These are phyloP conservation scores for Talaromyces adpressus DNA, from an alignment of 495 filamentous ascomycete species.

Conservation along the genomic window DNA sequence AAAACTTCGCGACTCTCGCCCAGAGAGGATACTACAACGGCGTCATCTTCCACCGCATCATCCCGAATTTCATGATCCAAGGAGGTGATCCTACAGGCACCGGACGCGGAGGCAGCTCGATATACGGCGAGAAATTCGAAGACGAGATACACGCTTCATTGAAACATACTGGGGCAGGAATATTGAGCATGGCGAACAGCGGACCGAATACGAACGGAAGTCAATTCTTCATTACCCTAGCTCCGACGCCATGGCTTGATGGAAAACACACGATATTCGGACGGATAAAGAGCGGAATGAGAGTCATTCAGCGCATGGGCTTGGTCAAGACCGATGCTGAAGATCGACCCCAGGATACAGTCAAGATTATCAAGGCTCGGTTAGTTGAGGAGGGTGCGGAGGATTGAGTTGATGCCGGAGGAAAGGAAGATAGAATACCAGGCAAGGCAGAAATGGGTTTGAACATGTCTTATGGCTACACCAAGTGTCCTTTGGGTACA, in stretches of 20 bases:
- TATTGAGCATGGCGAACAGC: slow-evolving; percentile 93
- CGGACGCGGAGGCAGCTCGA: slow-evolving; percentile 79
- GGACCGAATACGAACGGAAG: slow-evolving; percentile 92
- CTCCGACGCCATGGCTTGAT: slow-evolving; percentile 94
- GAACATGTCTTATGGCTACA: background rate
- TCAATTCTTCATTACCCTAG: slow-evolving; percentile 84
- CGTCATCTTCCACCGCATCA: slow-evolving; percentile 88
- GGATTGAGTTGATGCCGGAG: slow-evolving; percentile 23
- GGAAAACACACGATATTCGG: slow-evolving; percentile 98
- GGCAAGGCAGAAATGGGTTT: background rate
- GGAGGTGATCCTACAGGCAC: slow-evolving; percentile 95
- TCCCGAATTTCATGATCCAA: slow-evolving; percentile 95
- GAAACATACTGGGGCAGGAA: slow-evolving; percentile 90
- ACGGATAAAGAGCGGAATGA: slow-evolving; percentile 77
- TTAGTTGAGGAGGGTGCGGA: slow-evolving; percentile 53
- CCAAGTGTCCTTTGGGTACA: background rate
- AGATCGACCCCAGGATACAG: slow-evolving; percentile 74
- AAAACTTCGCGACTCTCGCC: slow-evolving; percentile 78
- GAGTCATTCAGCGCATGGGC: slow-evolving; percentile 82
- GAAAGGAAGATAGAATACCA: background rate
- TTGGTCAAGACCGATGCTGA: slow-evolving; percentile 76
- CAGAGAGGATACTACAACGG: slow-evolving; percentile 78
- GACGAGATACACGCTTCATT: slow-evolving; percentile 75
- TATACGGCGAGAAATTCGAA: slow-evolving; percentile 92
- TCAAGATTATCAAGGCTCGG: slow-evolving; percentile 69